Evolutionary conservation across 2,329 filamentous ascomycete genomes (phyloP).

Genomic region (Pseudogymnoascus sp.): DNA sequence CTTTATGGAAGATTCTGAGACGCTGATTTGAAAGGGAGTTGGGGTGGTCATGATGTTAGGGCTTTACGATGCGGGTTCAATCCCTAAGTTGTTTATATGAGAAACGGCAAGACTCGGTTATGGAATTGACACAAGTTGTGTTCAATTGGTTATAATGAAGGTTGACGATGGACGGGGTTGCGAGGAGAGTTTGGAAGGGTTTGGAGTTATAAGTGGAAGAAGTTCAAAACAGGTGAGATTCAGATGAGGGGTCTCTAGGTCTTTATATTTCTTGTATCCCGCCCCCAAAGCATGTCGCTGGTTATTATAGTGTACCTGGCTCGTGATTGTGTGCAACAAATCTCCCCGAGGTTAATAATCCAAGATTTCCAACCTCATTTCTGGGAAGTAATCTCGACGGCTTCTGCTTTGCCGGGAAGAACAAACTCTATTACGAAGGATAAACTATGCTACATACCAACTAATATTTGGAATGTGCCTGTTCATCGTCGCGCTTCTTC

Average conservation of each 20-base stretch:
- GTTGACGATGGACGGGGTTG: too few species aligned
- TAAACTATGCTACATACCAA: not conserved
- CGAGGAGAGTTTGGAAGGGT: not conserved
- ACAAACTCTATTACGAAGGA: not conserved
- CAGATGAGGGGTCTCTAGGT: not conserved
- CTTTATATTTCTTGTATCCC: not conserved
- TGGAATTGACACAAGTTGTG: not conserved
- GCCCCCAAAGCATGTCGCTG: not conserved
- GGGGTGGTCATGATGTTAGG: not conserved
- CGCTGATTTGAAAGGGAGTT: constrained; percentile 8
- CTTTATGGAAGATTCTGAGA: constrained; percentile 10
- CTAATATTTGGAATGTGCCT: not conserved
- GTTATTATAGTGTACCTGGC: not conserved
- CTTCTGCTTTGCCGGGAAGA: not conserved
- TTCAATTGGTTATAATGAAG: not conserved
- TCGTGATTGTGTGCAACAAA: not conserved
- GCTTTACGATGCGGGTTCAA: not conserved
- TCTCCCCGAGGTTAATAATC: not conserved
- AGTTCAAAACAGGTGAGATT: not conserved
- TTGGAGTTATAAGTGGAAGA: not conserved
- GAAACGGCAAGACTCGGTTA: not conserved
- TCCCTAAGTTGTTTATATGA: not conserved
- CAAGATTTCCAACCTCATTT: not conserved
- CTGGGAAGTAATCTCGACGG: not conserved
- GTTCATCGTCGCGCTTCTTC: not conserved